Evolutionary conservation across 2,329 filamentous ascomycete species (phyloP).

Genomic region (Teratosphaeriaceae sp.): DNA sequence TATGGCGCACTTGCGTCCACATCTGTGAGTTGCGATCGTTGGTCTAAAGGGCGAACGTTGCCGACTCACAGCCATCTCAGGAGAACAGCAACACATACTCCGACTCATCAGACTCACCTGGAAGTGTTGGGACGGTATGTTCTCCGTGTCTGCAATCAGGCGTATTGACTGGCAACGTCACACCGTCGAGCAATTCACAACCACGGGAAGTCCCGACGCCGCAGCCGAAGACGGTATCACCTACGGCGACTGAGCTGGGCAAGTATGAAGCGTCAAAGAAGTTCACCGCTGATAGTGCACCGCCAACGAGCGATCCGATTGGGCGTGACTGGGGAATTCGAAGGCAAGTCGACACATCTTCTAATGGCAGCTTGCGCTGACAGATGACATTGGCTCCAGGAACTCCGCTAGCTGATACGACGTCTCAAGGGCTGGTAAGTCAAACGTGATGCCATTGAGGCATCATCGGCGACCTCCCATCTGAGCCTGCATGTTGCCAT

Average conservation of each 20-base stretch:
- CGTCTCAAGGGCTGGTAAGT: neutral
- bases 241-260: neutral
- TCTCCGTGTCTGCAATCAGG: neutral
- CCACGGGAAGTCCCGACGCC: neutral
- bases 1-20: neutral
- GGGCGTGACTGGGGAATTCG: neutral
- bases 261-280: neutral
- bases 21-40: neutral
- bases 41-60: neutral
- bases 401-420: neutral
- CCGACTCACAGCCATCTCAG: neutral
- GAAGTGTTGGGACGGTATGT: neutral
- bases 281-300: neutral
- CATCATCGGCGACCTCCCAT: neutral
- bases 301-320: neutral
- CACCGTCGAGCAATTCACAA: neutral
- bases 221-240: neutral
- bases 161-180: neutral
- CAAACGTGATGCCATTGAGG: neutral
- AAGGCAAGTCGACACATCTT: neutral
- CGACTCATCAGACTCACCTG: neutral
- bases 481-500: neutral
- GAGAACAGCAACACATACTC: slow-evolving; percentile 1
- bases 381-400: no score
- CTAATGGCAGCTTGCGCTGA: no score